Conservation (phyloP, 352 stramenopile genomes). For the Phytophthora kernoviae region DNA sequence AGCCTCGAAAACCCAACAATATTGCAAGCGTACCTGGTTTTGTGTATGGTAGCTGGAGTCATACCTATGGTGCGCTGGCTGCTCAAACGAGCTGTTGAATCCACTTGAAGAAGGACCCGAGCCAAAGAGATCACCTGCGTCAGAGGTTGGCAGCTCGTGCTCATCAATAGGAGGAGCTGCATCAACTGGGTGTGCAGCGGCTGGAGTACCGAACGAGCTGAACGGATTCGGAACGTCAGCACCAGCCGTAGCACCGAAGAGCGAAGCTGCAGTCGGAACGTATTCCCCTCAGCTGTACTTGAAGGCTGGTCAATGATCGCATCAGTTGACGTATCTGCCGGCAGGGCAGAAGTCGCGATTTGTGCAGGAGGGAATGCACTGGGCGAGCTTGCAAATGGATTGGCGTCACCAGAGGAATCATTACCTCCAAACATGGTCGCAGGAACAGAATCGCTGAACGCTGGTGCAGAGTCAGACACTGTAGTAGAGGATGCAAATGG, state of each 20-base stretch:
- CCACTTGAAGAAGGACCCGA: constrained; percentile 34
- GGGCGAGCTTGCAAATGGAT: constrained; percentile 49
- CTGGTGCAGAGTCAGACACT: constrained; percentile 19
- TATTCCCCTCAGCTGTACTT: constrained; percentile 19
- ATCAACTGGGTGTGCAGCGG: constrained; percentile 8
- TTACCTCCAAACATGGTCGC: constrained; percentile 28
- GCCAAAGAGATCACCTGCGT: constrained; percentile 66
- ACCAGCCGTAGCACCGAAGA: constrained; percentile 63
- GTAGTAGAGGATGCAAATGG: constrained; percentile 33
- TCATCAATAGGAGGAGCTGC: constrained; percentile 22
- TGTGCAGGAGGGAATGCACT: constrained; percentile 37
- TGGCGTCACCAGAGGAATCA: constrained; percentile 33
- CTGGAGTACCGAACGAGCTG: constrained; percentile 37
- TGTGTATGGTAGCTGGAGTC: constrained; percentile 43
- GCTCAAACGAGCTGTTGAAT: constrained; percentile 39
- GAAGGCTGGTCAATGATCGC: constrained; percentile 16
- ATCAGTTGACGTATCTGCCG: constrained; percentile 8
- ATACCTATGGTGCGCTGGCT: constrained; percentile 26
- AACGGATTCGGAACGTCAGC: constrained; percentile 62
- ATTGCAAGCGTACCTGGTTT: constrained; percentile 38
- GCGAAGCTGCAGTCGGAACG: constrained; percentile 52
- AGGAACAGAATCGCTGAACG: constrained; percentile 23
- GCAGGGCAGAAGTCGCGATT: constrained; percentile 8
- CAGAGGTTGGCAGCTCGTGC: constrained; percentile 59
- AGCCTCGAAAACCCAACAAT: background rate